Evolutionary conservation across 495 filamentous ascomycete species (phyloP).

Genomic region (Tuber umbilicatum): DNA sequence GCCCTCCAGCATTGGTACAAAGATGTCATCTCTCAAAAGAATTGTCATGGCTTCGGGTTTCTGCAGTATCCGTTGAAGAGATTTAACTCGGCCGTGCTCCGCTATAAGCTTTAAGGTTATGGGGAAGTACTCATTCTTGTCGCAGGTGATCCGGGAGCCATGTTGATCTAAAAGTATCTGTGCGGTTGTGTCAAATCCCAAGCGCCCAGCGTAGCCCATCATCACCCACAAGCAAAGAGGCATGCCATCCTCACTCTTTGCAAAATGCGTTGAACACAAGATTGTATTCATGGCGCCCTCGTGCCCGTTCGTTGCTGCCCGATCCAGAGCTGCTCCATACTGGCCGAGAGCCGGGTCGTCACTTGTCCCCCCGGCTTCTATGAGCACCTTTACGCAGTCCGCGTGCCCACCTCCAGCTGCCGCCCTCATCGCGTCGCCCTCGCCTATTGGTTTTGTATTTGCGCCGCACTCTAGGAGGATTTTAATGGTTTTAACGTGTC

Average conservation of each 20-base stretch:
- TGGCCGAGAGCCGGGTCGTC: background rate
- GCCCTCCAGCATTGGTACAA: background rate
- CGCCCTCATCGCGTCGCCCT: background rate
- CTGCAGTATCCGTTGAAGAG: constrained; percentile 2
- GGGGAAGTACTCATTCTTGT: background rate
- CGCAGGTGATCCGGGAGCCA: background rate
- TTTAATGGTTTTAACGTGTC: background rate
- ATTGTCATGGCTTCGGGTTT: background rate
- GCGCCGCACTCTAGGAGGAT: background rate
- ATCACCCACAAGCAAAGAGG: background rate
- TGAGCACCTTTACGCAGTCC: background rate
- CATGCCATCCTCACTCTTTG: background rate
- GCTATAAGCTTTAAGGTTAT: background rate
- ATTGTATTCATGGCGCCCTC: background rate
- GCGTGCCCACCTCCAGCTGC: background rate
- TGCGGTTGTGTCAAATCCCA: background rate
- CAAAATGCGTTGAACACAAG: background rate
- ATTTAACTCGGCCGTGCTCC: background rate
- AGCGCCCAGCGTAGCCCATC: background rate
- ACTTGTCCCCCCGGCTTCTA: background rate
- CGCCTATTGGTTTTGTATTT: background rate
- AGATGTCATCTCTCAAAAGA: background rate
- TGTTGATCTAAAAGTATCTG: background rate
- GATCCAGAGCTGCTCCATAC: background rate
- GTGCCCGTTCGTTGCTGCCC: background rate